These are phyloP conservation scores for Tulasnella calospora DNA, from an alignment of 768 basidiomycete genomes.

Conservation along the genomic window DNA sequence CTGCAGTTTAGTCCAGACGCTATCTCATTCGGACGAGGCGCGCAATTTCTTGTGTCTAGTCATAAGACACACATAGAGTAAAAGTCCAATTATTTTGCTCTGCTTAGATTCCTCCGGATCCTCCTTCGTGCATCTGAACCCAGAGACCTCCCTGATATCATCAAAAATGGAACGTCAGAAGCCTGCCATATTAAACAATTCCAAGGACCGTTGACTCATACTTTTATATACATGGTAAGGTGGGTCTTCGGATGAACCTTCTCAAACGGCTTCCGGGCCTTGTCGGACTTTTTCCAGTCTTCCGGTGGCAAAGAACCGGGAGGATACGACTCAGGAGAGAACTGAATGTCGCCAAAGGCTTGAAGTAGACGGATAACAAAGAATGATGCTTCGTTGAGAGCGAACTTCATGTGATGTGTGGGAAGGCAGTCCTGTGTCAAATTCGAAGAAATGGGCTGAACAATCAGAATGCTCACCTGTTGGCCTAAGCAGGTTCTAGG, in stretches of 20 bases:
- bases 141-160: background rate
- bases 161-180: background rate
- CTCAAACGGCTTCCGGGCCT: slow-evolving; percentile 51
- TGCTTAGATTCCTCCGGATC: background rate
- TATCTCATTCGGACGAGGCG: no score
- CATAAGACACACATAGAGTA: background rate
- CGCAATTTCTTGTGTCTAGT: no score
- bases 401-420: slow-evolving; percentile 52
- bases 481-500: slow-evolving; percentile 43
- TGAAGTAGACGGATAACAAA: slow-evolving; percentile 66
- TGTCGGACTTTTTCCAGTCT: slow-evolving; percentile 47
- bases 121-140: background rate
- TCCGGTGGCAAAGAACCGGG: slow-evolving; percentile 54
- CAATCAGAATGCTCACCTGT: slow-evolving; percentile 35
- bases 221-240: slow-evolving; percentile 64
- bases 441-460: background rate
- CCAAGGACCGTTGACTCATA: slow-evolving; percentile 29
- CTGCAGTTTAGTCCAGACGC: no score
- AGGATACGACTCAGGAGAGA: slow-evolving; percentile 60
- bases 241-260: slow-evolving; percentile 58
- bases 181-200: background rate
- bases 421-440: slow-evolving; percentile 5
- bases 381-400: slow-evolving; percentile 71
- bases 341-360: slow-evolving; percentile 53
- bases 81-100: background rate